Conservation (phyloP, 2,329 filamentous ascomycete genomes). For the Cryphonectria radicalis region DNA sequence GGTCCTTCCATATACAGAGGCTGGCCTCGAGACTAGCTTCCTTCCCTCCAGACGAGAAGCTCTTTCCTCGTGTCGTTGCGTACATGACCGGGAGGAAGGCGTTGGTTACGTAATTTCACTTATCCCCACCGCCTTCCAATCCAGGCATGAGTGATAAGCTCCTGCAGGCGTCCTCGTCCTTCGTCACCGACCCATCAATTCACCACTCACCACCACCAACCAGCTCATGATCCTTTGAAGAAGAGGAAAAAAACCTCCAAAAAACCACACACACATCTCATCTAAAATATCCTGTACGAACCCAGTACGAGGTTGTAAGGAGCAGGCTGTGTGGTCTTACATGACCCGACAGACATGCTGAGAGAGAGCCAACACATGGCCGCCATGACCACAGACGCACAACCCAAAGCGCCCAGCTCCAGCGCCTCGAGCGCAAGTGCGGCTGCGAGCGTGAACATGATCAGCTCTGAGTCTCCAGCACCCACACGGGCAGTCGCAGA, state of each 20-base stretch:
- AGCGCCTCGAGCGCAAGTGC: slow-evolving; percentile 12
- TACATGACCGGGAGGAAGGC: neutral
- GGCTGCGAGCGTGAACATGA: slow-evolving; percentile 1
- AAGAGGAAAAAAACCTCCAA: no score
- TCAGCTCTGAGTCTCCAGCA: slow-evolving; percentile 17
- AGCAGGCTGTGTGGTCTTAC: neutral
- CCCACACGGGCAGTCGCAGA: slow-evolving; percentile 22
- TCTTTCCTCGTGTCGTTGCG: neutral
- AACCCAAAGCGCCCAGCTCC: slow-evolving; percentile 24
- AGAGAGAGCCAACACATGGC: slow-evolving; percentile 11
- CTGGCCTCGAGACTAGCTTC: neutral
- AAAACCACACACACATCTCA: neutral
- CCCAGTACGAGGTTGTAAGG: neutral
- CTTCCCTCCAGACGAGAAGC: neutral
- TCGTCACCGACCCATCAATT: neutral
- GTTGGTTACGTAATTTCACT: slow-evolving; percentile 1
- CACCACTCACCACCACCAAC: neutral
- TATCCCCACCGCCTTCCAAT: slow-evolving; percentile 9
- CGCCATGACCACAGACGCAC: slow-evolving; percentile 27
- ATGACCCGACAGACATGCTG: slow-evolving; percentile 18
- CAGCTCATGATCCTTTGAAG: no score
- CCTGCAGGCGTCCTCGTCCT: neutral
- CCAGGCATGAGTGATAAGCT: neutral
- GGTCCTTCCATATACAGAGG: neutral
- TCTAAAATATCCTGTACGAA: neutral